Percentiles rank a stretch among this genome's conserved stretches.
Evolutionary conservation across 352 stramenopile species (phyloP).

Genomic region (Pythium apleroticum): DNA sequence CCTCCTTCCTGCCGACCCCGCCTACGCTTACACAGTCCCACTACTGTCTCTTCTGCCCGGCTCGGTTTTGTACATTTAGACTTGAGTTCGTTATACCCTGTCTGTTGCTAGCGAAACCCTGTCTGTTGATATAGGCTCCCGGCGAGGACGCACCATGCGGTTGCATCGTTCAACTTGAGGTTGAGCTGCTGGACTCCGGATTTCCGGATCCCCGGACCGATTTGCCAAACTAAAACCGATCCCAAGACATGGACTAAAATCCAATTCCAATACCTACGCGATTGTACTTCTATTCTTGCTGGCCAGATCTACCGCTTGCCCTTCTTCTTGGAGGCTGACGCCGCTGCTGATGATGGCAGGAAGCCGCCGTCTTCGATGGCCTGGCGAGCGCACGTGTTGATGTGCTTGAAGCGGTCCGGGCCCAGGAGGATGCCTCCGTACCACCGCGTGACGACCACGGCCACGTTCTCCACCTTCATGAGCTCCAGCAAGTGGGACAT

Average conservation of each 20-base stretch:
- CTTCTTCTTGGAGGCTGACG: slow-evolving; percentile 42
- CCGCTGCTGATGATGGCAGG: slow-evolving; percentile 35
- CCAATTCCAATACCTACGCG: not conserved
- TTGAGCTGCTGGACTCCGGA: too few species aligned
- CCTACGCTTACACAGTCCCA: too few species aligned
- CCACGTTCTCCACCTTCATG: slow-evolving; percentile 75
- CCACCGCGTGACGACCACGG: slow-evolving; percentile 84
- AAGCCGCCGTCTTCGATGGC: slow-evolving; percentile 76
- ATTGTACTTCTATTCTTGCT: not conserved
- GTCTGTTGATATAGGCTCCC: too few species aligned
- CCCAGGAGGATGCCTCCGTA: slow-evolving; percentile 83
- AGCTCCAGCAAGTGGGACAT: slow-evolving; percentile 82
- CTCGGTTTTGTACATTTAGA: too few species aligned
- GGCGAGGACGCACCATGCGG: not conserved
- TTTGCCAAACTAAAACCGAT: not conserved
- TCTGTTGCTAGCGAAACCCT: too few species aligned
- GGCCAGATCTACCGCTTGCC: slow-evolving; percentile 32
- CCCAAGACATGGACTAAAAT: too few species aligned
- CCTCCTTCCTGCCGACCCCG: too few species aligned
- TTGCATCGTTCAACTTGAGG: not conserved
- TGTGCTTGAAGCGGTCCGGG: slow-evolving; percentile 88
- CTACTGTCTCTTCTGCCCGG: too few species aligned
- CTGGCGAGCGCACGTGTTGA: slow-evolving; percentile 68
- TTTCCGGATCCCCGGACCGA: too few species aligned
- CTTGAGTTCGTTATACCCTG: too few species aligned